Evolutionary conservation across 768 basidiomycete genomes (phyloP).

Genomic region (Mycena alexandri): DNA sequence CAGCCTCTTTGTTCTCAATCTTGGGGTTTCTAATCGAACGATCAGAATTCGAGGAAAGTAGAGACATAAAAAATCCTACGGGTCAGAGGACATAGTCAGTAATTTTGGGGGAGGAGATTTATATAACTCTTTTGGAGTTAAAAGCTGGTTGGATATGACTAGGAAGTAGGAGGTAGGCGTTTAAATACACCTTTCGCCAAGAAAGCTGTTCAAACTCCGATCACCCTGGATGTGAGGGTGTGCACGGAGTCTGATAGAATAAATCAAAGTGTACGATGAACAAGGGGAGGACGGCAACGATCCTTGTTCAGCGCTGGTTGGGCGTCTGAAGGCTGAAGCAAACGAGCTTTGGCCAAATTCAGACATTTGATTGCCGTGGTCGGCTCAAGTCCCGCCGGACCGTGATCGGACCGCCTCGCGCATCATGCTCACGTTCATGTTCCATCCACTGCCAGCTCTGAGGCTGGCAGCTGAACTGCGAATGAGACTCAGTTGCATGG

Average conservation of each 20-base stretch:
- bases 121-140: conserved; percentile 8
- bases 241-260: conserved; percentile 24
- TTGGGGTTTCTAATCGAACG: conserved; percentile 21
- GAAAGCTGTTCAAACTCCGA: conserved; percentile 35
- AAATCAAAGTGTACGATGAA: conserved; percentile 17
- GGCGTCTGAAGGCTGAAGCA: conserved; percentile 17
- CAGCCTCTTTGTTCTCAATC: conserved; percentile 17
- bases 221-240: conserved; percentile 19
- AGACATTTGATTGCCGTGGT: conserved; percentile 11
- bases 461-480: no score
- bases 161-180: conserved; percentile 4
- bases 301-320: conserved; percentile 7
- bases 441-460: no score
- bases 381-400: no score
- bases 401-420: no score
- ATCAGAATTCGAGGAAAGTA: not conserved
- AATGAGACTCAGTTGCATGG: no score
- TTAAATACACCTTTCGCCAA: conserved; percentile 27
- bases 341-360: conserved; percentile 5
- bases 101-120: not conserved
- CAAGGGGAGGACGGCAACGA: conserved; percentile 27
- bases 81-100: conserved; percentile 30
- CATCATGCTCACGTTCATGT: no score
- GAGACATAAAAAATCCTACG: conserved; percentile 14
- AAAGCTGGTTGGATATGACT: not conserved